Evolutionary conservation across 2,329 filamentous ascomycete species (phyloP).

Genomic region (Sclerotinia subarctica): DNA sequence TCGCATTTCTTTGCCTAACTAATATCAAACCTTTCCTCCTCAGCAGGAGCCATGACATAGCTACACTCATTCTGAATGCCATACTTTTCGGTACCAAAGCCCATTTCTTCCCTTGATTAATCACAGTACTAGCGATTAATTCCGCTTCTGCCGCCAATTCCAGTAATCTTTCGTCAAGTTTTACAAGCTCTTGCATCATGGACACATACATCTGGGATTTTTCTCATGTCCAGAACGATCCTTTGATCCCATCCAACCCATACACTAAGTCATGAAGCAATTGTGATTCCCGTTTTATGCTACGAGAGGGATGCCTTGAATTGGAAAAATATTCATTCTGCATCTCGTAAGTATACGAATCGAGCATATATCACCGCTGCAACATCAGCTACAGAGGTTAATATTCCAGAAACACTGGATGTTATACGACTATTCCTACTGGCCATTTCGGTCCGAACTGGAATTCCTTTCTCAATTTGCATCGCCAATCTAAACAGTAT

Average conservation of each 20-base stretch:
- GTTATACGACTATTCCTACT: slow-evolving; percentile 44
- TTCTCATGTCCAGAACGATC: slow-evolving; percentile 30
- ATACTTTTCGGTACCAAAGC: slow-evolving; percentile 41
- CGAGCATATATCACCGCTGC: slow-evolving; percentile 45
- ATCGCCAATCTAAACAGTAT: neutral
- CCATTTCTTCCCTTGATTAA: slow-evolving; percentile 38
- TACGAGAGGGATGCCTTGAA: slow-evolving; percentile 48
- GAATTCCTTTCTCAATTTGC: neutral
- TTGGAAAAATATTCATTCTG: slow-evolving; percentile 49
- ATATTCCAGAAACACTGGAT: slow-evolving; percentile 45
- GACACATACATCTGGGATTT: slow-evolving; percentile 49
- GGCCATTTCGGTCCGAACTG: neutral
- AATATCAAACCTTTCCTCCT: slow-evolving; percentile 46
- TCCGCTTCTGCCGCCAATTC: slow-evolving; percentile 47
- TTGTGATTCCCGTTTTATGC: slow-evolving; percentile 49
- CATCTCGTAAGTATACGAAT: slow-evolving; percentile 46
- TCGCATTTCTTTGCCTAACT: slow-evolving; percentile 46
- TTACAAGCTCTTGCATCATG: slow-evolving; percentile 47
- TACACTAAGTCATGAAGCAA: slow-evolving; percentile 46
- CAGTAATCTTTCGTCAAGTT: slow-evolving; percentile 45
- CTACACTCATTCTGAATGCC: slow-evolving; percentile 43
- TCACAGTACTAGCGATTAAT: slow-evolving; percentile 26
- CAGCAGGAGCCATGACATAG: slow-evolving; percentile 46
- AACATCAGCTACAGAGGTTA: slow-evolving; percentile 49
- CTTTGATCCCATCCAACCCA: slow-evolving; percentile 20